phyloP scores from a whole-genome alignment of 164 flowering plant species.

The Annona squamosa region DNA sequence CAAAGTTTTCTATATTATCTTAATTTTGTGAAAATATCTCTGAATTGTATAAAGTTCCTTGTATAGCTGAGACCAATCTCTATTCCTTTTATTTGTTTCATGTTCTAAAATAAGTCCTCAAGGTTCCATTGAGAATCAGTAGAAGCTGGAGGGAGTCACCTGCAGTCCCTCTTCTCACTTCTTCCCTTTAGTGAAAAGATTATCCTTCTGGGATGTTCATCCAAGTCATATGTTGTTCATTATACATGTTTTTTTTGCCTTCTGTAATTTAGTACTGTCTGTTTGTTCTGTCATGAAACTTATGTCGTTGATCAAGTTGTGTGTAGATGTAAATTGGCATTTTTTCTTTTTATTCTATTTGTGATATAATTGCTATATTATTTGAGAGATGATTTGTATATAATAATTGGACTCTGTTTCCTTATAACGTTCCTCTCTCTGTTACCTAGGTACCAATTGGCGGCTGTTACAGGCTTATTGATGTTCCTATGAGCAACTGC shows the following conservation, averaged over 20 bases:
- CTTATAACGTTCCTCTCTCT: not conserved
- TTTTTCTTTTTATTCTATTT: not conserved
- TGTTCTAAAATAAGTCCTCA: too few relatives aligned
- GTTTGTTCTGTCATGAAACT: not conserved
- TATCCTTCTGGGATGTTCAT: too few relatives aligned
- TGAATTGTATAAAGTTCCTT: too few relatives aligned
- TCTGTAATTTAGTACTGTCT: not conserved
- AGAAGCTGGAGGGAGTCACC: too few relatives aligned
- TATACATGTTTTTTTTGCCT: not conserved
- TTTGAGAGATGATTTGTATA: too few relatives aligned
- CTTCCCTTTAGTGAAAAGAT: too few relatives aligned
- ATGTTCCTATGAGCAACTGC: slow-evolving; percentile 20
- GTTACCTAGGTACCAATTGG: slow-evolving; percentile 14
- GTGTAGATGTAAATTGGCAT: not conserved
- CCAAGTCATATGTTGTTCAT: not conserved
- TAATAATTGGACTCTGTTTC: not conserved
- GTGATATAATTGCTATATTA: not conserved
- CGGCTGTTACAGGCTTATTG: slow-evolving; percentile 17
- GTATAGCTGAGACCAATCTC: too few relatives aligned
- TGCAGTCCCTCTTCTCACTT: too few relatives aligned
- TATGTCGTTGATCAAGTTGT: not conserved
- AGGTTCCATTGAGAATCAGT: too few relatives aligned
- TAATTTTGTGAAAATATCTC: too few relatives aligned
- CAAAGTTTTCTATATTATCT: too few relatives aligned
- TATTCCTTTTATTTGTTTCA: too few relatives aligned